Base-by-base conservation (phyloP, 306 rosid species). In the Ceratonia siliqua region DNA sequence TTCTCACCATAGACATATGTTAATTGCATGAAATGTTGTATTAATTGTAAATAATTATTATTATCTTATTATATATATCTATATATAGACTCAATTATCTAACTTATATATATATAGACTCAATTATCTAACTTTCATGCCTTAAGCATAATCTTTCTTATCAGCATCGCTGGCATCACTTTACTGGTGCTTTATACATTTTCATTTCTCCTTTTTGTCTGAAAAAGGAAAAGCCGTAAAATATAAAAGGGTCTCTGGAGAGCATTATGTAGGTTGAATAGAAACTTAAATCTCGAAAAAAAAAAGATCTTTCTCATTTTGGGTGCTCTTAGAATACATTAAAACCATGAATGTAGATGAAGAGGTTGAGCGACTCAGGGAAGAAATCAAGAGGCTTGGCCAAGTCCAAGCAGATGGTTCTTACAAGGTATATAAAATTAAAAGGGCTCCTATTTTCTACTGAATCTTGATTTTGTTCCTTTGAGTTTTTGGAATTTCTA, bases 271-370 rank as follows among this genome's bases (percentile, higher is more conserved):
- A 49, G 24, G 55, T 18, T 49, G 21, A 49, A 18, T 9, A 3
- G n/a, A 61, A 58, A 18, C 46, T 18, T 18, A 14, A 35, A n/a
- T n/a, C n/a, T n/a, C n/a, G n/a, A n/a, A n/a, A n/a, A 14, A 21
- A 35, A 22, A 8, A 75, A 39, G 52, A 59, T 59, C 54, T 64
- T 70, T 58, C 1, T 42, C 33, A 0, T 35, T 62, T 69, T 38
- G 21, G 75, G 72, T 63, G 68, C 62, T 62, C 53, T 8, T 61
- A 21, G 52, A 76, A 79, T 58, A 68, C 64, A 76, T 76, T 63
- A 84, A 79, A 85, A 70, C 63, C 77, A 94, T 94, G 97, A 94
- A 94, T 53, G 97, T 94, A 36, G 98, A 90, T 33, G 97, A 91
- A 75, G 98, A 94, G 79, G 91, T 94, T 62, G 92, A 81, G 85